phyloP scores from a whole-genome alignment of 768 basidiomycete genomes.

The Podaxis sp. region DNA sequence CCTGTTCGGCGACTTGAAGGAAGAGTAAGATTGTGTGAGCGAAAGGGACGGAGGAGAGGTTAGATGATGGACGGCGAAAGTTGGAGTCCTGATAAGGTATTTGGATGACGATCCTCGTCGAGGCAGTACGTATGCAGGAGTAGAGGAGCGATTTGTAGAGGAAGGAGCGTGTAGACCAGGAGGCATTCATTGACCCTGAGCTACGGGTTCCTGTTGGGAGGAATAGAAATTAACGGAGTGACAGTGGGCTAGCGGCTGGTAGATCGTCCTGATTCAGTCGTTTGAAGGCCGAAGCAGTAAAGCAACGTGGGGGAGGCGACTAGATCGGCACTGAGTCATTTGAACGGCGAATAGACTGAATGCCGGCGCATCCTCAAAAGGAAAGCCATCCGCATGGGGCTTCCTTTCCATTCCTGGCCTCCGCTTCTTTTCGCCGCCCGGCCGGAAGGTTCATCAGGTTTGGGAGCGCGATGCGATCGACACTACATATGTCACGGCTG shows the following conservation, averaged over 20 bases:
- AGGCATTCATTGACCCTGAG: conserved; percentile 7
- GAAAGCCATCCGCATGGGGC: neutral
- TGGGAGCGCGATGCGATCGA: conserved; percentile 13
- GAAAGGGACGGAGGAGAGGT: conserved; percentile 9
- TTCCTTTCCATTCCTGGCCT: conserved; percentile 15
- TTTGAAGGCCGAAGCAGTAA: conserved; percentile 18
- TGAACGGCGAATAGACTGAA: conserved; percentile 4
- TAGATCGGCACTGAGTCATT: conserved; percentile 24
- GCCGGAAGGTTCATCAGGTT: conserved; percentile 6
- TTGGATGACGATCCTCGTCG: conserved; percentile 9
- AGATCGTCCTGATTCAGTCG: conserved; percentile 14
- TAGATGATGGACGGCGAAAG: conserved; percentile 9
- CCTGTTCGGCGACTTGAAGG: conserved; percentile 18
- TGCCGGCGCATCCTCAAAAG: conserved; percentile 14
- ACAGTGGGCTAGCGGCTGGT: neutral
- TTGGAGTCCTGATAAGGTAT: conserved; percentile 11
- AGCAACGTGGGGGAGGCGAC: conserved; percentile 17
- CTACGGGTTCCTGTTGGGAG: neutral
- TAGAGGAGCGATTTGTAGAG: neutral
- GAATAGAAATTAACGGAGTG: neutral
- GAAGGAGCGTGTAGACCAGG: conserved; percentile 1
- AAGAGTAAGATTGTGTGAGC: conserved; percentile 9
- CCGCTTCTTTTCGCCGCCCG: conserved; percentile 9
- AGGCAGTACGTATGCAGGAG: conserved; percentile 5
- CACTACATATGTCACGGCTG: neutral